Conservation (phyloP, 768 basidiomycete genomes). For the Mycena haematopus region DNA sequence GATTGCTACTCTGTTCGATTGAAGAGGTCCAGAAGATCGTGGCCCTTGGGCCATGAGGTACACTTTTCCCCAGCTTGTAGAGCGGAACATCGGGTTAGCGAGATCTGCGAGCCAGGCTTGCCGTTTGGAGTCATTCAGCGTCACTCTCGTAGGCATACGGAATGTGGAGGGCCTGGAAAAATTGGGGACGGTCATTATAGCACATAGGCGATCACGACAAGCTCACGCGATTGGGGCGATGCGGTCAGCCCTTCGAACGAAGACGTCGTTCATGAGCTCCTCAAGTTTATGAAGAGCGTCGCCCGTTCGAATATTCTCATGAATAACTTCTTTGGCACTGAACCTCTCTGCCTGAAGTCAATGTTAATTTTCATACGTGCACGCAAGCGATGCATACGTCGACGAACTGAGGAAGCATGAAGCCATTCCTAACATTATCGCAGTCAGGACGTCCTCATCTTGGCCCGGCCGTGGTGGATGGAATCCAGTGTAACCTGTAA, state of each 20-base stretch:
- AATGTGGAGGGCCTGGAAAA: slow-evolving; percentile 62
- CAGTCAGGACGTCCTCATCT: slow-evolving; percentile 76
- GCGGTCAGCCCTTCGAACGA: slow-evolving; percentile 63
- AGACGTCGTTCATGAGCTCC: slow-evolving; percentile 79
- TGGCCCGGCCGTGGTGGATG: slow-evolving; percentile 77
- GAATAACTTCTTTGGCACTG: slow-evolving; percentile 61
- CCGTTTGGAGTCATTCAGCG: slow-evolving; percentile 79
- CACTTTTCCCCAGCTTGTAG: slow-evolving; percentile 81
- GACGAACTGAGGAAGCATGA: slow-evolving; percentile 58
- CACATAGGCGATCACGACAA: neutral
- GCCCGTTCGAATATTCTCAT: slow-evolving; percentile 55
- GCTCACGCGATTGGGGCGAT: slow-evolving; percentile 70
- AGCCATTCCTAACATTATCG: slow-evolving; percentile 72
- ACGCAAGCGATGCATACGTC: slow-evolving; percentile 50
- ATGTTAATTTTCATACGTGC: neutral
- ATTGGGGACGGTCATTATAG: neutral
- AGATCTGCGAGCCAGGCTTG: slow-evolving; percentile 85
- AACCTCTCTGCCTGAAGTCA: slow-evolving; percentile 63
- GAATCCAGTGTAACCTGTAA: slow-evolving; percentile 75
- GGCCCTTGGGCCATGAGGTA: slow-evolving; percentile 87
- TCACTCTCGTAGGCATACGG: slow-evolving; percentile 83
- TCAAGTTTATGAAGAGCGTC: slow-evolving; percentile 67
- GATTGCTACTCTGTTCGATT: slow-evolving; percentile 77
- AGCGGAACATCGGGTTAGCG: slow-evolving; percentile 83
- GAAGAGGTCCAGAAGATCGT: slow-evolving; percentile 83